These are phyloP conservation scores for Malassezia japonica DNA, from an alignment of 1,284 basidiomycete species.

Conservation along the genomic window DNA sequence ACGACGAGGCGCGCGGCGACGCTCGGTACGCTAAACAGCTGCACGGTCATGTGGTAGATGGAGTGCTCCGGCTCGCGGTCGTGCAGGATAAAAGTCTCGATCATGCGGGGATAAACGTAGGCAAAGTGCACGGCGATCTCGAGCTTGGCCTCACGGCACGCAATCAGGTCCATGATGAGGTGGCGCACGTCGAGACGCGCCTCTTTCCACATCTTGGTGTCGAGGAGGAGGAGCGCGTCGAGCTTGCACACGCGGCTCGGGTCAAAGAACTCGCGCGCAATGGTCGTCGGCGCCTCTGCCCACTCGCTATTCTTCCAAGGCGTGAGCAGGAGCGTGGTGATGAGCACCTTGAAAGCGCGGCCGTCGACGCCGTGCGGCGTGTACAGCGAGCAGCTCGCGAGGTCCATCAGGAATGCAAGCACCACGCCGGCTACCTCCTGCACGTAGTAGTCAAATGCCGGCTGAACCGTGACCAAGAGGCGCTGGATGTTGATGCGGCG, in stretches of 20 bases:
- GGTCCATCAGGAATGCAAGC: slow-evolving; percentile 34
- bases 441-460: slow-evolving; percentile 77
- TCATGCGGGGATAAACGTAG: slow-evolving; percentile 34
- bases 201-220: slow-evolving; percentile 44
- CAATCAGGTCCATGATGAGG: slow-evolving; percentile 68
- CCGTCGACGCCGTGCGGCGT: slow-evolving; percentile 18
- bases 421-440: slow-evolving; percentile 65
- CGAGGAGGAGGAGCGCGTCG: slow-evolving; percentile 41
- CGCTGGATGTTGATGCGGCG: slow-evolving; percentile 77
- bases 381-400: slow-evolving; percentile 36
- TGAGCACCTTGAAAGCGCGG: slow-evolving; percentile 28
- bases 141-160: slow-evolving; percentile 61
- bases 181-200: slow-evolving; percentile 65
- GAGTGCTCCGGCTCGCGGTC: slow-evolving; percentile 47
- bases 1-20: slow-evolving; percentile 38
- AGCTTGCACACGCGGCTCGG: slow-evolving; percentile 28
- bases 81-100: slow-evolving; percentile 43
- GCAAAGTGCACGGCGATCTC: slow-evolving; percentile 57
- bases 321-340: slow-evolving; percentile 26
- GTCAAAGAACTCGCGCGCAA: slow-evolving; percentile 37
- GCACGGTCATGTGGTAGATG: slow-evolving; percentile 43
- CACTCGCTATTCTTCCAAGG: slow-evolving; percentile 26
- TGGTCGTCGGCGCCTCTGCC: slow-evolving; percentile 21
- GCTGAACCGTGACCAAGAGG: slow-evolving; percentile 77
- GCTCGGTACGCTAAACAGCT: slow-evolving; percentile 46